These are phyloP conservation scores for Phialophora chinensis DNA, from an alignment of 2,329 filamentous ascomycete species.

Conservation along the genomic window DNA sequence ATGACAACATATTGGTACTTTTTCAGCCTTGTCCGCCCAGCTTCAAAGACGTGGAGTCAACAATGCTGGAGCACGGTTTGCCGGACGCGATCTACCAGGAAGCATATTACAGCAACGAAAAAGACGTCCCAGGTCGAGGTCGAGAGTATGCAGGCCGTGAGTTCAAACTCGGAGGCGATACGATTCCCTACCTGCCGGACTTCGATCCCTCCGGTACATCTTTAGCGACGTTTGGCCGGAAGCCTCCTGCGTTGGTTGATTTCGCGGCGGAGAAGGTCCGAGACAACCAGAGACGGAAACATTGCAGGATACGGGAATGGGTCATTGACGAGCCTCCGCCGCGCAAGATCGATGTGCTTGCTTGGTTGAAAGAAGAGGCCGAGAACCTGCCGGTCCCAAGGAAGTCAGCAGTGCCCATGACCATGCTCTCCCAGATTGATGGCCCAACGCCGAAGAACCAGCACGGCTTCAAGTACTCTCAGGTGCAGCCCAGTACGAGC, in stretches of 20 bases:
- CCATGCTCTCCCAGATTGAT: slow-evolving; percentile 78
- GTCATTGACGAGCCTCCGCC: slow-evolving; percentile 76
- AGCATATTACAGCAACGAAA: slow-evolving; percentile 82
- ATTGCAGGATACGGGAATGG: slow-evolving; percentile 74
- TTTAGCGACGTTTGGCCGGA: slow-evolving; percentile 62
- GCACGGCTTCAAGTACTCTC: slow-evolving; percentile 84
- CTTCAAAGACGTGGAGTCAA: slow-evolving; percentile 55
- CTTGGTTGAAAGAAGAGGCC: slow-evolving; percentile 65
- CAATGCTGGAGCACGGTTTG: slow-evolving; percentile 61
- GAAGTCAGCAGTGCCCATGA: slow-evolving; percentile 15
- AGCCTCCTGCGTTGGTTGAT: slow-evolving; percentile 56
- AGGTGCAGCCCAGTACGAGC: slow-evolving; percentile 73
- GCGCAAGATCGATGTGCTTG: slow-evolving; percentile 68
- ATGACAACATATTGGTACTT: slow-evolving; percentile 4
- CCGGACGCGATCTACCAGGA: slow-evolving; percentile 80
- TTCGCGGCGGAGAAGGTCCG: slow-evolving; percentile 57
- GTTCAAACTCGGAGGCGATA: slow-evolving; percentile 77
- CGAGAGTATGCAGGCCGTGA: slow-evolving; percentile 88
- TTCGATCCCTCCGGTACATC: slow-evolving; percentile 72
- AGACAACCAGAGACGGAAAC: slow-evolving; percentile 60
- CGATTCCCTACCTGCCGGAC: slow-evolving; percentile 76
- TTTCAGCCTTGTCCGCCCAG: slow-evolving; percentile 41
- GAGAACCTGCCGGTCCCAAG: slow-evolving; percentile 18
- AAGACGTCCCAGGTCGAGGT: slow-evolving; percentile 76
- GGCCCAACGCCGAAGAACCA: slow-evolving; percentile 82